Percentiles rank a stretch among this genome's conserved stretches.
Conservation (phyloP, 2,329 filamentous ascomycete genomes). For the Colletotrichum acutatum region DNA sequence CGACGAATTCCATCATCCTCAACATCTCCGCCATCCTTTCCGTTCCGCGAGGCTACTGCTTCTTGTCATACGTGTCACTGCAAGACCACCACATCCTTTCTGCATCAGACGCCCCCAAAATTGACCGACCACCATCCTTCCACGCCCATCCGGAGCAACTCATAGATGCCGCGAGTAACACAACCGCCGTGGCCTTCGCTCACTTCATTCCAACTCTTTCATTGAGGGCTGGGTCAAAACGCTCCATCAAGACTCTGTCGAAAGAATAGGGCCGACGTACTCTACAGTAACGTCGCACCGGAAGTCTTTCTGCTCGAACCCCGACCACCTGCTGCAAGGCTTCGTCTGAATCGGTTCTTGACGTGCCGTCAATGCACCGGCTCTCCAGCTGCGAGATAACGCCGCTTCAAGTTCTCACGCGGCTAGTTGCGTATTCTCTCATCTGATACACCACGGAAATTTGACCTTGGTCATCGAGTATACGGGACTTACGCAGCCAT, state of each 20-base stretch:
- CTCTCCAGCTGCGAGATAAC: neutral
- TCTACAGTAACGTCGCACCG: slow-evolving; percentile 1
- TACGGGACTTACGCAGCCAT: slow-evolving; percentile 38
- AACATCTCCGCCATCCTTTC: neutral
- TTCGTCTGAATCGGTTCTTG: neutral
- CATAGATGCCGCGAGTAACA: neutral
- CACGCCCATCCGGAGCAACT: neutral
- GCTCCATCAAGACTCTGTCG: neutral
- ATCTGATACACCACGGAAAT: neutral
- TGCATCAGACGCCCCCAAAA: neutral
- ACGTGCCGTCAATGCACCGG: neutral
- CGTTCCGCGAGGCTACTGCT: neutral
- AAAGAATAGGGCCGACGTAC: neutral
- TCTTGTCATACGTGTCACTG: neutral
- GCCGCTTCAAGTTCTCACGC: neutral
- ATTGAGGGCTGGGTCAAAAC: neutral
- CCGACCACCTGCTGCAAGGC: neutral
- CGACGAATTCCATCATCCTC: neutral
- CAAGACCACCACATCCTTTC: neutral
- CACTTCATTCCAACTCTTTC: neutral
- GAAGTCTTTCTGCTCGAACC: neutral
- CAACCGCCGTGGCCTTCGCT: neutral
- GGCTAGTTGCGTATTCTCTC: neutral
- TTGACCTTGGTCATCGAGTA: neutral
- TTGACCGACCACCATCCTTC: too few species aligned